Evolutionary conservation across 805 yeast genomes (phyloP).

Genomic region (Yarrowia keelungensis): DNA sequence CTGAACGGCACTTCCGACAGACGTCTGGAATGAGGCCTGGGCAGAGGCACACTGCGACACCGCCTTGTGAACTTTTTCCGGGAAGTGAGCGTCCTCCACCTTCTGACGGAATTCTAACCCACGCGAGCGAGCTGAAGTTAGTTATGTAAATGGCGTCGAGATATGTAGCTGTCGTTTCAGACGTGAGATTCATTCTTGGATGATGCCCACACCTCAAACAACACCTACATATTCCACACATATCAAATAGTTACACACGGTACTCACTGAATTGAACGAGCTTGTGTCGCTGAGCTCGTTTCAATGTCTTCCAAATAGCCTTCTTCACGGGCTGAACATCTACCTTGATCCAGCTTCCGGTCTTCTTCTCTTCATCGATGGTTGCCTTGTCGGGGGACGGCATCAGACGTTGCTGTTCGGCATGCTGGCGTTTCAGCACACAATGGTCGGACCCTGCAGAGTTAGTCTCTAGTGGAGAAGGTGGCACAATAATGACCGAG

Average conservation of each 20-base stretch:
- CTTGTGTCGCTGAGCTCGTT: constrained; percentile 26
- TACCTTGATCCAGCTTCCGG: background rate
- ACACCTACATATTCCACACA: background rate
- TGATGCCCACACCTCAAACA: too few relatives aligned
- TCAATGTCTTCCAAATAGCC: background rate
- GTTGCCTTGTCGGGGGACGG: constrained; percentile 9
- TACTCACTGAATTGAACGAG: constrained; percentile 27
- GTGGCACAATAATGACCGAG: constrained; percentile 17
- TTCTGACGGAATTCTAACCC: constrained; percentile 1
- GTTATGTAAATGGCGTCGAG: background rate
- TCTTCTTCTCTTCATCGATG: constrained; percentile 5
- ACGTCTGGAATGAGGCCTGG: constrained; percentile 22
- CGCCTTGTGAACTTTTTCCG: constrained; percentile 5
- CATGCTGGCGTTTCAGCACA: background rate
- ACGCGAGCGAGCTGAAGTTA: constrained; percentile 19
- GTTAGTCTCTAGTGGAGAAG: constrained; percentile 13
- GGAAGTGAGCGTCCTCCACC: constrained; percentile 6
- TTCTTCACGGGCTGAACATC: background rate
- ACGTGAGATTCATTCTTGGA: too few relatives aligned
- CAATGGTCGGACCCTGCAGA: constrained; percentile 5
- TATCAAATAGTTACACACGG: background rate
- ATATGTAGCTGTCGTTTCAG: too few relatives aligned
- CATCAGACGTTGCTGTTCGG: constrained; percentile 13
- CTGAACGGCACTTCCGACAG: background rate
- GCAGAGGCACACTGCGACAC: constrained; percentile 17